Base-by-base conservation (phyloP, 495 filamentous ascomycete genomes). In the Rhizodiscina lignyota region DNA sequence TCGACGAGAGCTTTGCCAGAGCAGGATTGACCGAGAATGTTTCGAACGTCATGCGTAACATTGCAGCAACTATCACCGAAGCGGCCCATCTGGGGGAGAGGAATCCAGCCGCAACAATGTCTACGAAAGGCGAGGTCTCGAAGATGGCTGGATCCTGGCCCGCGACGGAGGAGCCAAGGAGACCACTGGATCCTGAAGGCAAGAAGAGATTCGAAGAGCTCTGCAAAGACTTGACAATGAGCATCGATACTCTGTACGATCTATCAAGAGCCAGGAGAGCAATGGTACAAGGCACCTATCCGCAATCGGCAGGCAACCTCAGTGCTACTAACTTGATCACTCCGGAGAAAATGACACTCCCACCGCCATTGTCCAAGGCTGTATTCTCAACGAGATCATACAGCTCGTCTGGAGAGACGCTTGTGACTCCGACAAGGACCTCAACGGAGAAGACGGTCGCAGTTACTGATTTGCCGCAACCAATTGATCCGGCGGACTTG, bases 201-300 rank as follows among this genome's bases (percentile, higher is more conserved):
- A 67, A 67, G 47, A 58, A 55, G 28, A 58, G 66, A 29, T 78
- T 77, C 42, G 68, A 74, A 40, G 73, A 79, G 30, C 66, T 93
- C 2, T 60, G 89, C 17, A 69, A 66, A 38, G 82, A 92, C 38
- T 55, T 93, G 37, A 89, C 80, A 2, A 72, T 70, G 8, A 85
- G 77, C 19, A 92, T 93, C 48, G 85, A 94, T 54, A 85, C 78
- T 0, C 67, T 94, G 8, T 92, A 87, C 53, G 82, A 91, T 38
- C 61, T 94, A 10, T 91, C 83, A 4, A 63, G 73, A 30, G 79
- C 82, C 5, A 64, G 80, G 18, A 76, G 56, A 36, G 45, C 49
- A 8, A 51, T 40, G 5, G 29, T 26, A 4, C 30, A 41, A 29
- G 21, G 27, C 15, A 18, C 39, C 10, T 23, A 35, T 23, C 33